Base-by-base conservation (phyloP, 768 basidiomycete genomes). In the Pleurotus eryngii region DNA sequence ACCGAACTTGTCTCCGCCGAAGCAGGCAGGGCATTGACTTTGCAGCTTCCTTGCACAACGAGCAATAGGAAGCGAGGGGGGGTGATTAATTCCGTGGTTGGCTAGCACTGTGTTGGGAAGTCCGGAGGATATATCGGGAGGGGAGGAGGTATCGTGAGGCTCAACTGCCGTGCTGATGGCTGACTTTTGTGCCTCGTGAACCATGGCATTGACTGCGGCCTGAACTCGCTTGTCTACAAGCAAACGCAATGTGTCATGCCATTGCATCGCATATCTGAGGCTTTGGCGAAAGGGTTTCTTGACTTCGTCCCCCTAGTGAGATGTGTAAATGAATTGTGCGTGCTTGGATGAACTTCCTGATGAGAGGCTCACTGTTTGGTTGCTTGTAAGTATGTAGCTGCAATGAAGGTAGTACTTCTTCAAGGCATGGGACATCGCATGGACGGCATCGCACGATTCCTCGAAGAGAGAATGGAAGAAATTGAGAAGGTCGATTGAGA, bases 201-300 rank as follows among this genome's bases (percentile, higher is more conserved):
- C 1, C 30, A 30, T 30, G 30, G 30, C 3, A 12, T 57, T 51
- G n/a, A 63, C 54, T 0, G 50, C 61, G 0, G 45, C 9, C 3
- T 66, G 57, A 0, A 65, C 47, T 15, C 49, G 20, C 1, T n/a
- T 9, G 17, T 72, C 66, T 1, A 70, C 38, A 6, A 43, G 43
- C 0, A 59, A 40, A 0, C 59, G 53, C 0, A 74, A 57, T 0
- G 63, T 58, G 20, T 71, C 63, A 7, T 63, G 68, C 73, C 72
- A 74, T 2, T 69, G 69, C 0, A 73, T 57, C 0, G 69, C 66
- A 1, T 57, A 20, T 18, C 59, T 49, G 5, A 73, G 58, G 1
- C 70, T 55, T 0, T 57, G 59, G 0, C 68, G 63, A 53, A 75
- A 76, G 0, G 74, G 68, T n/a, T 76, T 72, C 3, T 57, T 39